phyloP scores from a whole-genome alignment of 1,284 basidiomycete species.

The Cutaneotrichosporon mucoides region DNA sequence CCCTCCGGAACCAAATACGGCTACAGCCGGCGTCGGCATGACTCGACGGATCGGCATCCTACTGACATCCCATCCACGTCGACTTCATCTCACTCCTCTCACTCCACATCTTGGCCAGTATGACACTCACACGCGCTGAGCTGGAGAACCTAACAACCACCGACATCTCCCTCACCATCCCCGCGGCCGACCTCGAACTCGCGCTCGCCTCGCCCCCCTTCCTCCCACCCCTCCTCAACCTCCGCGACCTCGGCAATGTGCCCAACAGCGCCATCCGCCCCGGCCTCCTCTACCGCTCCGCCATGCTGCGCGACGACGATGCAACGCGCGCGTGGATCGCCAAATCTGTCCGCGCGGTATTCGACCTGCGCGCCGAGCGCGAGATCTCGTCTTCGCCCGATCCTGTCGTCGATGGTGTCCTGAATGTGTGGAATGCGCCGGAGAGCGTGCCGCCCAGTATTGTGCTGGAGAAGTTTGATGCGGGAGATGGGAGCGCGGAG shows the following conservation, averaged over 20 bases:
- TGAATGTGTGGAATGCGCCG: constrained; percentile 4
- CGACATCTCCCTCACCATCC: constrained; percentile 1
- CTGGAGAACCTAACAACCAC: constrained; percentile 3
- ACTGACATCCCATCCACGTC: too few relatives aligned
- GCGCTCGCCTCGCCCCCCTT: constrained; percentile 14
- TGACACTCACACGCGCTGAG: neutral
- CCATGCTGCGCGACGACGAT: neutral
- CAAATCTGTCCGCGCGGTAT: constrained; percentile 3
- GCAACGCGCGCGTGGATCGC: constrained; percentile 7
- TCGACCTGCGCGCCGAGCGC: constrained; percentile 13
- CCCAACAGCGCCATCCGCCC: constrained; percentile 6
- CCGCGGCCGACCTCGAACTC: neutral
- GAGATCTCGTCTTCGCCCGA: constrained; percentile 8
- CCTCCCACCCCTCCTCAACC: constrained; percentile 11
- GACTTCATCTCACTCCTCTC: too few relatives aligned
- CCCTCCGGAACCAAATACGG: too few relatives aligned
- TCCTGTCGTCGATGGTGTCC: constrained; percentile 4
- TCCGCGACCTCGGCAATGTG: constrained; percentile 15
- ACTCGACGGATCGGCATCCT: too few relatives aligned
- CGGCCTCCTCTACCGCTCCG: constrained; percentile 10
- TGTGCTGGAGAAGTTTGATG: constrained; percentile 4
- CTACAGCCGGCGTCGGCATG: too few relatives aligned
- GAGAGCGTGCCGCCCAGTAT: neutral
- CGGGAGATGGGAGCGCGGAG: constrained; percentile 9
- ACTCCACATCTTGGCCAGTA: neutral